Base-by-base conservation (phyloP, 805 yeast species). In the Ascoidea rubescens region DNA sequence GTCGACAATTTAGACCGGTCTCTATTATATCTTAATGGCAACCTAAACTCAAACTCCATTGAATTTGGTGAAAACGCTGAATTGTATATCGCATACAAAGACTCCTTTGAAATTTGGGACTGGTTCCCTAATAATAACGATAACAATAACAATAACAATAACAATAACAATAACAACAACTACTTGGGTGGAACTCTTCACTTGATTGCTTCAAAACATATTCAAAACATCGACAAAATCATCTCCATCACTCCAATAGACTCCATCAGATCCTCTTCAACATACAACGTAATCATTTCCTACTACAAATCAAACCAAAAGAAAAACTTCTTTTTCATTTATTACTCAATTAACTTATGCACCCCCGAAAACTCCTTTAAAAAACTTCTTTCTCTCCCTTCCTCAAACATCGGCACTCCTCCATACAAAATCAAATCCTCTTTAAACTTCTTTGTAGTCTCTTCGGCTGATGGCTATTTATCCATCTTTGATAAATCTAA, bases 41-140 rank as follows among this genome's bases (percentile, higher is more conserved):
- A 21, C 28, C 14, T 37, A 37, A 14, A 37, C 6, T 28, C 49
- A 33, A 14, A 14, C 10, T 5, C 8, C 2, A 51, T 60, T 28
- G 70, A 65, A 50, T 64, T 68, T 52, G 74, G 74, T 0, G n/a
- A 52, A 5, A 61, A 65, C 51, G 74, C 75, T 1, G 75, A 71
- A 52, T 51, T 71, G 0, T 57, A 69, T 21, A 44, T 66, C 1
- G 65, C 60, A 0, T 63, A 57, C 48, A 57, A 57, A 4, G 58
- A 62, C 51, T 45, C 58, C 1, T 58, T 71, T 14, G 69, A 70
- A 50, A 62, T 71, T 5, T 71, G 73, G 72, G 73, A 70, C 52
- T 69, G 74, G 74, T 31, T 53, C 1, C 68, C 67, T 2, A 57
- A 62, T 5, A 53, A 56, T 2, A 1, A 47, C 5, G 57, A 54